These are phyloP conservation scores for Collybia sordida DNA, from an alignment of 768 basidiomycete species.

Conservation along the genomic window DNA sequence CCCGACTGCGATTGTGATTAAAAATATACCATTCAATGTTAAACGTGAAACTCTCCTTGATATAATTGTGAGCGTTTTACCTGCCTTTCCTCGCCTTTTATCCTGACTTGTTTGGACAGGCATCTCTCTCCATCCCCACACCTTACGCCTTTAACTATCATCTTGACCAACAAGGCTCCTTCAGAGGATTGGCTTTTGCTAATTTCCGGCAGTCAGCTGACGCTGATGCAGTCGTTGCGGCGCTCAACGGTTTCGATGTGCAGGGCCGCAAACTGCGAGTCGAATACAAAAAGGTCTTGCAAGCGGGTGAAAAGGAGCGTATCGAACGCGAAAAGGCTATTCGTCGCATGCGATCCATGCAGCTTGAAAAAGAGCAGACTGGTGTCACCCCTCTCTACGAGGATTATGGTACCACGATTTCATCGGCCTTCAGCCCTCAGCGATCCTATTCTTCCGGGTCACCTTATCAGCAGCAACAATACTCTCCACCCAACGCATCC, in stretches of 20 bases:
- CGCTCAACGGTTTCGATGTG: slow-evolving; percentile 94
- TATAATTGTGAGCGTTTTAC: slow-evolving; percentile 76
- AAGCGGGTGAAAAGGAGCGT: slow-evolving; percentile 97
- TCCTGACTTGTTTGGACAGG: slow-evolving; percentile 42
- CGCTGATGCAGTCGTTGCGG: slow-evolving; percentile 93
- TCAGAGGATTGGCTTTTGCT: slow-evolving; percentile 97
- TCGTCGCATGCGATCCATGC: slow-evolving; percentile 96
- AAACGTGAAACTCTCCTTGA: slow-evolving; percentile 94
- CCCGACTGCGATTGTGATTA: slow-evolving; percentile 99
- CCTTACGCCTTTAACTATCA: slow-evolving; percentile 99
- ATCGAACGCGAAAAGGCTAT: slow-evolving; percentile 99
- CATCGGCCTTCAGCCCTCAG: slow-evolving; percentile 64
- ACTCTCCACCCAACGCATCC: slow-evolving; percentile 63
- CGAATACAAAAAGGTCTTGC: slow-evolving; percentile 99
- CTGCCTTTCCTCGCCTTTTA: slow-evolving; percentile 7
- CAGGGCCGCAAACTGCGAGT: slow-evolving; percentile 97
- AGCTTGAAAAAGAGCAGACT: slow-evolving; percentile 81
- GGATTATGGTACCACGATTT: slow-evolving; percentile 67
- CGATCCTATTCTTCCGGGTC: slow-evolving; percentile 70
- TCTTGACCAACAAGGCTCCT: slow-evolving; percentile 92
- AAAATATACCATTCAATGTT: slow-evolving; percentile 99
- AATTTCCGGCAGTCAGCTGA: slow-evolving; percentile 92
- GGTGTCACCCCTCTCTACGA: slow-evolving; percentile 58
- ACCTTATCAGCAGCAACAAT: slow-evolving; percentile 56
- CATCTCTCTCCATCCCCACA: slow-evolving; percentile 89